Percentiles rank a stretch among this genome's conserved stretches.
Evolutionary conservation across 2,329 filamentous ascomycete genomes (phyloP).

Genomic region (Alternaria consortialis): DNA sequence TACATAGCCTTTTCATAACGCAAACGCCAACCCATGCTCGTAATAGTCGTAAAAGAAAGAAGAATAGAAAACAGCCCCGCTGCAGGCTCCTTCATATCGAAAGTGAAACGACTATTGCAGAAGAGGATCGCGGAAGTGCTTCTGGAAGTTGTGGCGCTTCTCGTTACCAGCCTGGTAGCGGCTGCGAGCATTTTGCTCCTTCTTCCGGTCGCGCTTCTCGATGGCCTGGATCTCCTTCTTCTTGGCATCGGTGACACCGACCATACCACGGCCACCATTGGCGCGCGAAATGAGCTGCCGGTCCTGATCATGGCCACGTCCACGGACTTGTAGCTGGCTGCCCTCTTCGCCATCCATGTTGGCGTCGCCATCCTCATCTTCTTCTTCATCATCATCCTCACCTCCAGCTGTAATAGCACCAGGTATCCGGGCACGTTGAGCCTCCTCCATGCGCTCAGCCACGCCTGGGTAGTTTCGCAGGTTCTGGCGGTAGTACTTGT

Average conservation of each 20-base stretch:
- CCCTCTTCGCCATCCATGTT: conserved; percentile 39
- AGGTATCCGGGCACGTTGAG: conserved; percentile 61
- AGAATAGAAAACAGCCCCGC: not conserved
- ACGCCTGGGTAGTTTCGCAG: conserved; percentile 82
- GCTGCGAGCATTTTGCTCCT: conserved; percentile 68
- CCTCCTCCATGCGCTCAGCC: conserved; percentile 73
- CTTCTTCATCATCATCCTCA: conserved; percentile 54
- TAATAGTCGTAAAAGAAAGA: not conserved
- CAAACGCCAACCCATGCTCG: not conserved
- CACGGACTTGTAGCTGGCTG: conserved; percentile 27
- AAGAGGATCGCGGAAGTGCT: conserved; percentile 71
- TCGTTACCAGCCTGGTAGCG: conserved; percentile 73
- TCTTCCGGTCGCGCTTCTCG: conserved; percentile 74
- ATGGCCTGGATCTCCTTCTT: conserved; percentile 72
- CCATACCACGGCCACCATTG: conserved; percentile 78
- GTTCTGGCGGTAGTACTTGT: conserved; percentile 92
- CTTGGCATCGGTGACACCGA: conserved; percentile 78
- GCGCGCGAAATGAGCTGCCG: conserved; percentile 66
- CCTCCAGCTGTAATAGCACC: conserved; percentile 60
- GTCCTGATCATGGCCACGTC: conserved; percentile 46
- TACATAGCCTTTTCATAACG: not conserved
- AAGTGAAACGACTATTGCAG: conserved; percentile 53
- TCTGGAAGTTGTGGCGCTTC: conserved; percentile 79
- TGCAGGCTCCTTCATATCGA: too few species aligned
- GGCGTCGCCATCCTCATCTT: conserved; percentile 54